Base-by-base conservation (phyloP, 176 grass and related monocot genomes). In the Oryza officinalis region DNA sequence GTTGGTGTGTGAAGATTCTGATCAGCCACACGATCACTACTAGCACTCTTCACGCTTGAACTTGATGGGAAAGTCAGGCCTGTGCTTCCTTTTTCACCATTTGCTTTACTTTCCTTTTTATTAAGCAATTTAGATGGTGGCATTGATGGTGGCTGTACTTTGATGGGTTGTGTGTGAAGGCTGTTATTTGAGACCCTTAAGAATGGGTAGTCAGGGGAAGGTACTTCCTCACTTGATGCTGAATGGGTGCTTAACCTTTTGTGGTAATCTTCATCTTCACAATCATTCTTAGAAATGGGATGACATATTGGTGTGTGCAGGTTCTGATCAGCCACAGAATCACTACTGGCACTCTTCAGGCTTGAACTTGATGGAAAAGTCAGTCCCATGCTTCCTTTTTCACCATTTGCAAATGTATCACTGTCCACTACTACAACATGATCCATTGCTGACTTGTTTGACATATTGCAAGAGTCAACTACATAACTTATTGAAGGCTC, bases 401-500 rank as follows among this genome's bases (percentile, higher is more conserved):
- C 71, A 23, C 77, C 84, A 84, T 86, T 79, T 68, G 27, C 63
- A 74, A 49, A 60, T 64, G n/a, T 43, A 22, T 46, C 87, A 86
- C 74, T 72, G 54, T 38, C 72, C 27, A 79, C 70, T 52, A 33
- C 32, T 37, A 54, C 81, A 46, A 64, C 47, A 86, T 83, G 61
- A 77, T 77, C 50, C 12, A 11, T 63, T 76, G 65, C 71, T 76
- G 72, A 79, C 66, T 79, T 85, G 84, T 82, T 90, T 69, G 81
- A 74, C 23, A 87, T 61, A 37, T 84, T 85, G 59, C 81, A 47
- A 31, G 88, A 84, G 43, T 91, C 85, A 27, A 98, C 71, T 37
- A 86, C 84, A 69, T 63, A 87, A 82, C 83, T 93, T 18, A 91
- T 89, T 44, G 82, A 84, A 87, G 90, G 88, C 70, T 94, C 81